A percentile compares a stretch with the other conserved stretches of the same genome.
phyloP scores from a whole-genome alignment of 371 early-diverging fungal genomes.

The Cokeromyces recurvatus region DNA sequence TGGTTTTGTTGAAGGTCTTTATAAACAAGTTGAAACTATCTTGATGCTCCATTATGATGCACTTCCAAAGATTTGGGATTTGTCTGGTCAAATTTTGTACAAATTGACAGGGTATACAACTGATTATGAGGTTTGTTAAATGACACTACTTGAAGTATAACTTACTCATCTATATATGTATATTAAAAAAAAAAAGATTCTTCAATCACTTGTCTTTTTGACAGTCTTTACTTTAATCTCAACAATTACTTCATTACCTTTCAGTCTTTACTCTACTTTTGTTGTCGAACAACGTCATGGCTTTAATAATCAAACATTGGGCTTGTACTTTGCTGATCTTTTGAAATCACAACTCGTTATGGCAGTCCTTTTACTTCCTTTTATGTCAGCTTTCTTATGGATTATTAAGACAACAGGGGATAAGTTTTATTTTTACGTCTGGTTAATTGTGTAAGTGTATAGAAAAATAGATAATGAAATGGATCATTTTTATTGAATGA shows the following conservation, averaged over 20 bases:
- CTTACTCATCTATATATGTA: conserved; percentile 6
- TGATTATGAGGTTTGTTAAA: conserved; percentile 61
- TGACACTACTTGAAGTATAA: not conserved
- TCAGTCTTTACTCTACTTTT: conserved; percentile 87
- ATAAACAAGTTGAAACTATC: conserved; percentile 62
- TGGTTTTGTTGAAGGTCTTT: conserved; percentile 59
- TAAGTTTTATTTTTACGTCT: conserved; percentile 86
- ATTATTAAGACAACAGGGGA: conserved; percentile 82
- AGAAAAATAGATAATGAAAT: not conserved
- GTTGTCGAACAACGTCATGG: conserved; percentile 94
- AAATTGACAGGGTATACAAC: conserved; percentile 53
- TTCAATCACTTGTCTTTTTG: conserved; percentile 80
- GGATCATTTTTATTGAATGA: not conserved
- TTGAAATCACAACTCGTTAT: conserved; percentile 70
- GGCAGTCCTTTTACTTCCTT: conserved; percentile 71
- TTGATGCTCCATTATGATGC: conserved; percentile 63
- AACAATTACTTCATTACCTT: conserved; percentile 73
- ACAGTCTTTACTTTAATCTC: conserved; percentile 55
- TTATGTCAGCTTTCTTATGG: conserved; percentile 79
- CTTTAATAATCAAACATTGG: conserved; percentile 94
- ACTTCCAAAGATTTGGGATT: conserved; percentile 74
- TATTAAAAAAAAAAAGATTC: conserved; percentile 3
- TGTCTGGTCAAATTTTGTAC: conserved; percentile 51
- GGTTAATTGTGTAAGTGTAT: conserved; percentile 74
- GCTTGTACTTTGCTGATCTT: conserved; percentile 79